These are phyloP conservation scores for Populus trichocarpa DNA, from an alignment of 441 rosid genomes.

Conservation along the genomic window DNA sequence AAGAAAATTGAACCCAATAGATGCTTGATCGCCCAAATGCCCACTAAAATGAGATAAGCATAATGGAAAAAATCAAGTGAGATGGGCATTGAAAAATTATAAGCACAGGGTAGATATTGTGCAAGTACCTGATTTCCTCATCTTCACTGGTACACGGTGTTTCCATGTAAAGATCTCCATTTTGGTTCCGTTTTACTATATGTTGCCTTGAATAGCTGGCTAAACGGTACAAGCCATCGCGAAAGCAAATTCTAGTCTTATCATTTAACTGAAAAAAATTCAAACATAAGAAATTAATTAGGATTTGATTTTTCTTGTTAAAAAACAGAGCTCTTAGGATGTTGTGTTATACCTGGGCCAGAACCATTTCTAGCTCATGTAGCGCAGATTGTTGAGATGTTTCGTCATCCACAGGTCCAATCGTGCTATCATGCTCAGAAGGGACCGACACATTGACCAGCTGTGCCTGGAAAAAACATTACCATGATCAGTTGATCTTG, in stretches of 20 bases:
- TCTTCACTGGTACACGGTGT: constrained; percentile 19
- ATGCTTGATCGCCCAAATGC: not conserved
- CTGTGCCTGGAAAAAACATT: constrained; percentile 27
- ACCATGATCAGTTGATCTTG: constrained; percentile 12
- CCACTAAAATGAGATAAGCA: not conserved
- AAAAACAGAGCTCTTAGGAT: not conserved
- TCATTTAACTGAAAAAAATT: constrained; percentile 47
- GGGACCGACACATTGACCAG: constrained; percentile 18
- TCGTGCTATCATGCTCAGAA: constrained; percentile 19
- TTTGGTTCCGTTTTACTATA: not conserved
- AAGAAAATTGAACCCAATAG: not conserved
- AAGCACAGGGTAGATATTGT: not conserved
- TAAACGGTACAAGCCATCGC: constrained; percentile 85
- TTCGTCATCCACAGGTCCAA: constrained; percentile 27
- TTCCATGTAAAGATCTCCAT: constrained; percentile 9
- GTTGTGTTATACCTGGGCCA: constrained; percentile 46
- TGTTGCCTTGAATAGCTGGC: constrained; percentile 56
- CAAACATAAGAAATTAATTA: constrained; percentile 4
- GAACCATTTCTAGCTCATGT: constrained; percentile 64
- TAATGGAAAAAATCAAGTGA: not conserved
- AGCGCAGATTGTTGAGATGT: constrained; percentile 60
- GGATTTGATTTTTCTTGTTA: not conserved
- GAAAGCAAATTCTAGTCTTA: constrained; percentile 65
- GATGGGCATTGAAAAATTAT: not conserved
- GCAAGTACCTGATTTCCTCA: constrained; percentile 31